A percentile compares a stretch with the other conserved stretches of the same genome.
Conservation (phyloP, 106 monocot genomes). For the Vanilla planifolia region DNA sequence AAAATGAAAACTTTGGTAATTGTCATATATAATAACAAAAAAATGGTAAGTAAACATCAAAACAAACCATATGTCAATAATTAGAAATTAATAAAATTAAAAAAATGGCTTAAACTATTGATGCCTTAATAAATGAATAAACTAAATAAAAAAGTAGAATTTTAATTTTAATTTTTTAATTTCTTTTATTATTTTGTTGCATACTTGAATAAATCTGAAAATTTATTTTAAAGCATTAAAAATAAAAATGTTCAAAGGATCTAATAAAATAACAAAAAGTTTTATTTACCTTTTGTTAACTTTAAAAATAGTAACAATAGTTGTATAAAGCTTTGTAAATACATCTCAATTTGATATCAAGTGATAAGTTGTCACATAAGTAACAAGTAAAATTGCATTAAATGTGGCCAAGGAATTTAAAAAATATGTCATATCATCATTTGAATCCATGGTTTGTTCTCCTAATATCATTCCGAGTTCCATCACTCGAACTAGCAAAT, state of each 20-base stretch:
- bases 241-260: not conserved
- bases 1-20: not conserved
- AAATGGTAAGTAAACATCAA: not conserved
- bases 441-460: slow-evolving; percentile 67
- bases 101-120: not conserved
- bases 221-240: no score
- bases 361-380: slow-evolving; percentile 68
- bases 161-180: not conserved
- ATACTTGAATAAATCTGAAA: not conserved
- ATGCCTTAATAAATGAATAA: not conserved
- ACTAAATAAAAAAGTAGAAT: not conserved
- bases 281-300: slow-evolving; percentile 78
- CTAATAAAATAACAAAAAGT: not conserved
- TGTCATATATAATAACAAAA: not conserved
- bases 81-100: no score
- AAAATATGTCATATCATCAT: no score
- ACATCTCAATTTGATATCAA: slow-evolving; percentile 88
- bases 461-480: slow-evolving; percentile 49
- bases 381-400: slow-evolving; percentile 1
- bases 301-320: slow-evolving; percentile 83
- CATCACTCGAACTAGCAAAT: slow-evolving; percentile 45
- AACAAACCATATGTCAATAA: not conserved
- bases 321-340: slow-evolving; percentile 83
- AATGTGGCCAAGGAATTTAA: no score
- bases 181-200: not conserved